A percentile compares a stretch with the other conserved stretches of the same genome.
phyloP scores from a whole-genome alignment of 2,329 filamentous ascomycete genomes.

The Tolypocladium paradoxum region DNA sequence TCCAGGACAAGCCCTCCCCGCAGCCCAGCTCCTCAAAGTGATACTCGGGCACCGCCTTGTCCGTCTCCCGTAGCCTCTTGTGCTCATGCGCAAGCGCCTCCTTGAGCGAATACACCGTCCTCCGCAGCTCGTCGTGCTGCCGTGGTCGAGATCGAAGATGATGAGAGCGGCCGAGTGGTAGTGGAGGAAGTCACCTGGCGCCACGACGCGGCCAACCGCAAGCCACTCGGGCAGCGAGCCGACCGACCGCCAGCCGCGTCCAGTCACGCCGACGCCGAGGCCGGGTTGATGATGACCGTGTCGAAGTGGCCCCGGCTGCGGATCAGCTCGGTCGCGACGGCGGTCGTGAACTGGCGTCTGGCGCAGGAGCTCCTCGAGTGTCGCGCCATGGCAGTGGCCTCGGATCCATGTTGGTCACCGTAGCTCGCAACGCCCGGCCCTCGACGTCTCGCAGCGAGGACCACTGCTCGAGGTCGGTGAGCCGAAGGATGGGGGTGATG shows the following conservation, averaged over 20 bases:
- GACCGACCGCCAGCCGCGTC: conserved; percentile 10
- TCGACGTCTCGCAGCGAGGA: conserved; percentile 37
- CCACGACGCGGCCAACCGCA: conserved; percentile 46
- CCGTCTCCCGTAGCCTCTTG: conserved; percentile 7
- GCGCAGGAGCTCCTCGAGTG: conserved; percentile 41
- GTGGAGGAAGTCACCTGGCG: conserved; percentile 42
- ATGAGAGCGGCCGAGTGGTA: conserved; percentile 53
- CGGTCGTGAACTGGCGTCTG: conserved; percentile 47
- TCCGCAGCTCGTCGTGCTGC: conserved; percentile 16
- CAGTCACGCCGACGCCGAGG: conserved; percentile 22
- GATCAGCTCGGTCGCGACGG: conserved; percentile 46
- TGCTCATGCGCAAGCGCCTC: conserved; percentile 30
- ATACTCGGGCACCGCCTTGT: conserved; percentile 24
- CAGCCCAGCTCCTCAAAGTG: conserved; percentile 43
- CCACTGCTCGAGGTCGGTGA: conserved; percentile 10
- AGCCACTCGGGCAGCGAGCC: conserved; percentile 45
- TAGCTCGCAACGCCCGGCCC: conserved; percentile 2
- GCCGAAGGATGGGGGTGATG: background rate
- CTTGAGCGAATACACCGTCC: conserved; percentile 31
- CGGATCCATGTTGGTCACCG: conserved; percentile 1
- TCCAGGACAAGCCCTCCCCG: conserved; percentile 41
- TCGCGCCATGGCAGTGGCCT: conserved; percentile 55
- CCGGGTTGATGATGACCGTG: conserved; percentile 36
- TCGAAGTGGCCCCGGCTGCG: conserved; percentile 49
- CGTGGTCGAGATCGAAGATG: conserved; percentile 28